Evolutionary conservation across 2,329 filamentous ascomycete species (phyloP).

Genomic region (Botryosphaeria dothidea): DNA sequence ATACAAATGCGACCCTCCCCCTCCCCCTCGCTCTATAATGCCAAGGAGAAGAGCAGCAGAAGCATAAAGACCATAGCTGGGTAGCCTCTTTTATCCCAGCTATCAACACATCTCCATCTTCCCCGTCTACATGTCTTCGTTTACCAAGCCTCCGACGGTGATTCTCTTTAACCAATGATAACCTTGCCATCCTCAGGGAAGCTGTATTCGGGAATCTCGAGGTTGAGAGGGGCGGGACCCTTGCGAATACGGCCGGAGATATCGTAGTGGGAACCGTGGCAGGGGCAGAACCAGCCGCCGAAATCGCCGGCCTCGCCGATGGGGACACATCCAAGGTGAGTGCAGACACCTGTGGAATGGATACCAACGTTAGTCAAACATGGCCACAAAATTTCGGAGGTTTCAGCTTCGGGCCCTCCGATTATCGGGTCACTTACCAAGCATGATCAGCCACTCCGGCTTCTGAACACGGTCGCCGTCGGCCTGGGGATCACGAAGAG

Average conservation of each 20-base stretch:
- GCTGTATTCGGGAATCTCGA: conserved; percentile 90
- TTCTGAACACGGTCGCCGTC: conserved; percentile 95
- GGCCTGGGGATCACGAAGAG: conserved; percentile 85
- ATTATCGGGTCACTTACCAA: conserved; percentile 63
- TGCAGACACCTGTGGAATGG: conserved; percentile 77
- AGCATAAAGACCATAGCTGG: conserved; percentile 11
- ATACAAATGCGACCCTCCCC: conserved; percentile 12
- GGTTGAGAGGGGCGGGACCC: conserved; percentile 94
- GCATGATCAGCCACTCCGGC: conserved; percentile 98
- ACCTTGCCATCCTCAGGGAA: conserved; percentile 89
- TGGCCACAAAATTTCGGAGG: neutral
- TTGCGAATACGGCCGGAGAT: conserved; percentile 98
- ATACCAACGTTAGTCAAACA: conserved; percentile 25
- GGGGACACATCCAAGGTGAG: conserved; percentile 97
- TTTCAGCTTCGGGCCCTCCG: neutral
- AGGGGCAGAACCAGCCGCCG: conserved; percentile 99
- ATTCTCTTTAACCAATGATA: conserved; percentile 72
- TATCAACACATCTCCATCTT: conserved; percentile 16
- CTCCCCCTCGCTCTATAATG: conserved; percentile 10
- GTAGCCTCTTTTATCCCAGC: conserved; percentile 17
- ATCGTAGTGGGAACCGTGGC: conserved; percentile 99
- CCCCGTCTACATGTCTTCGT: conserved; percentile 14
- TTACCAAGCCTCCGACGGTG: neutral
- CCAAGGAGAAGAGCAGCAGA: conserved; percentile 17
- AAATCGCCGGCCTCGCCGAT: conserved; percentile 98